Conservation (phyloP, 1,284 basidiomycete genomes). For the Baeospora myosura region DNA sequence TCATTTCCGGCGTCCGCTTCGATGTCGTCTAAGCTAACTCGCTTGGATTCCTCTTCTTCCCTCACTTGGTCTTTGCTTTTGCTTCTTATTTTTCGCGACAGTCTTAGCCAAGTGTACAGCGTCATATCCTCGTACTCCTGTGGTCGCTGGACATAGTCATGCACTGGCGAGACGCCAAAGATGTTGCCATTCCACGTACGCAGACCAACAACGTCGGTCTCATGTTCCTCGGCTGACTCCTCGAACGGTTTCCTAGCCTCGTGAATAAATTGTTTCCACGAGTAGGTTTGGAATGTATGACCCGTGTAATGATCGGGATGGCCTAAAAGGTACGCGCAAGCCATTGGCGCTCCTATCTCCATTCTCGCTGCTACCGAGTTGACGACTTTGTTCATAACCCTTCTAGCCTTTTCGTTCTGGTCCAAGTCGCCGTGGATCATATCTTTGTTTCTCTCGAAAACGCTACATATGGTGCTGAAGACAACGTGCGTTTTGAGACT, state of each 20-base stretch:
- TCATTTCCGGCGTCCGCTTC: no score
- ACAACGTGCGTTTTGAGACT: constrained; percentile 8
- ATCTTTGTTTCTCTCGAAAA: neutral
- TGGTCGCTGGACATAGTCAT: constrained; percentile 12
- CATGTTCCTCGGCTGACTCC: neutral
- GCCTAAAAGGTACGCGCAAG: constrained; percentile 20
- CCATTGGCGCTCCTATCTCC: constrained; percentile 27
- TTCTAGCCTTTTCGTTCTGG: constrained; percentile 12
- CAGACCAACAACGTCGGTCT: constrained; percentile 9
- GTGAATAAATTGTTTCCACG: constrained; percentile 16
- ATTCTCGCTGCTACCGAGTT: constrained; percentile 22
- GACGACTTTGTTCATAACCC: constrained; percentile 23
- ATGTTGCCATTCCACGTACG: neutral
- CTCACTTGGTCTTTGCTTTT: no score
- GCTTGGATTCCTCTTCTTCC: no score
- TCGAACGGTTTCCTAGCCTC: neutral
- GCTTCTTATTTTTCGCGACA: no score
- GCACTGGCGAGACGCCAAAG: constrained; percentile 8
- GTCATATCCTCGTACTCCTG: constrained; percentile 12
- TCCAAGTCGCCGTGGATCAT: neutral
- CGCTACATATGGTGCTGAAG: constrained; percentile 4
- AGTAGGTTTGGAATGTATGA: constrained; percentile 19
- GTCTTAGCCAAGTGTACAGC: no score
- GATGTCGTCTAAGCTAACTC: no score
- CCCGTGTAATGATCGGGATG: constrained; percentile 12